Evolutionary conservation across 495 filamentous ascomycete genomes (phyloP).

Genomic region (Lasiosphaeria ovina): DNA sequence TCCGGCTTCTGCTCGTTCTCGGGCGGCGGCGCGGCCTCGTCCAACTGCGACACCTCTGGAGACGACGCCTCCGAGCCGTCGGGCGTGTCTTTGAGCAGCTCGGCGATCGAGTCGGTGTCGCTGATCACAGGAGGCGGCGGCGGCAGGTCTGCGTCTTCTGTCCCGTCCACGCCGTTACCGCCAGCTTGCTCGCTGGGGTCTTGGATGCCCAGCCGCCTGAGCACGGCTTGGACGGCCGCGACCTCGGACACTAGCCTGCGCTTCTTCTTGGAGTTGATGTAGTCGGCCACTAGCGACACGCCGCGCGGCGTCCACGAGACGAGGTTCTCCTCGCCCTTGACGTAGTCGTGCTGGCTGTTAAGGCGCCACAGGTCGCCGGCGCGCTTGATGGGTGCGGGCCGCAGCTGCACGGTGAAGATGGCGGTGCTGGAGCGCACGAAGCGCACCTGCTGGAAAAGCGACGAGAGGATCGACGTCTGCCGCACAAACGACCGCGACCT

Average conservation of each 20-base stretch:
- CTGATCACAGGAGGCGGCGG: constrained; percentile 20
- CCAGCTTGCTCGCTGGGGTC: constrained; percentile 23
- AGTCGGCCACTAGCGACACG: constrained; percentile 83
- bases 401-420: constrained; percentile 81
- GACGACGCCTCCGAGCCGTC: constrained; percentile 27
- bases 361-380: constrained; percentile 95
- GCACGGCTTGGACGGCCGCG: constrained; percentile 69
- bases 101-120: constrained; percentile 43
- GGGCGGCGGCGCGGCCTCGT: not conserved
- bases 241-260: constrained; percentile 72
- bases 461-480: constrained; percentile 79
- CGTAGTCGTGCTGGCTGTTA: constrained; percentile 89
- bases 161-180: constrained; percentile 24
- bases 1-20: constrained; percentile 4
- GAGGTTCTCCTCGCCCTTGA: constrained; percentile 89
- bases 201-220: constrained; percentile 49
- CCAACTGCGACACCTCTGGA: constrained; percentile 5
- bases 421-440: constrained; percentile 82
- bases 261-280: constrained; percentile 66
- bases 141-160: constrained; percentile 21
- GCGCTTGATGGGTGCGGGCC: constrained; percentile 82
- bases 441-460: constrained; percentile 78
- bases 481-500: constrained; percentile 80
- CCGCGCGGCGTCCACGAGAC: constrained; percentile 83
- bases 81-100: constrained; percentile 47